phyloP scores from a whole-genome alignment of 2,329 filamentous ascomycete genomes.

The Aspergillus sp. region DNA sequence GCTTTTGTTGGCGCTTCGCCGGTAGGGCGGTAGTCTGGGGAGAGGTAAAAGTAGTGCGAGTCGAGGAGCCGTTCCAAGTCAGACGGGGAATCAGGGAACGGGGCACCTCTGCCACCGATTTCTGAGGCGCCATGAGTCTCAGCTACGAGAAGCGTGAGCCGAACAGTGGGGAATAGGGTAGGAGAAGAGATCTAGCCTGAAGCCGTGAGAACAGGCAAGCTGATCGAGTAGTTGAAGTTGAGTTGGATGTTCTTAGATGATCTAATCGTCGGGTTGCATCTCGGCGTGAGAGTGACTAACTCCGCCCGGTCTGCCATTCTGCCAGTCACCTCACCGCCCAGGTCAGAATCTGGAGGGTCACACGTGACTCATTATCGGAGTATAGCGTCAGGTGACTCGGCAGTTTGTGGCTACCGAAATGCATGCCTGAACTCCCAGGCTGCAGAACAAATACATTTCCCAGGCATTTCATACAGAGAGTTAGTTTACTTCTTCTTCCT shows the following conservation, averaged over 20 bases:
- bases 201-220: not conserved
- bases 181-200: not conserved
- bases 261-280: too few relatives aligned
- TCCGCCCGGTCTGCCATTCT: too few relatives aligned
- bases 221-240: not conserved
- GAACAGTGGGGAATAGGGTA: not conserved
- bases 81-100: slow-evolving; percentile 46
- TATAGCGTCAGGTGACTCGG: not conserved
- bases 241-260: not conserved
- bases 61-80: slow-evolving; percentile 44
- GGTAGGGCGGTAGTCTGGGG: slow-evolving; percentile 30
- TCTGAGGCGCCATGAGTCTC: slow-evolving; percentile 43
- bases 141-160: not conserved
- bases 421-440: not conserved
- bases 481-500: too few relatives aligned
- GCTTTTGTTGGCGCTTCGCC: slow-evolving; percentile 25
- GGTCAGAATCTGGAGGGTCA: too few relatives aligned
- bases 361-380: too few relatives aligned
- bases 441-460: too few relatives aligned
- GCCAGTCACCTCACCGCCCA: too few relatives aligned
- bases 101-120: slow-evolving; percentile 46
- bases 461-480: too few relatives aligned
- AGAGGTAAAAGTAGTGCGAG: slow-evolving; percentile 33
- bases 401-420: not conserved
- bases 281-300: too few relatives aligned